Conservation (phyloP, 2,329 filamentous ascomycete species). For the Corynespora cassiicola region DNA sequence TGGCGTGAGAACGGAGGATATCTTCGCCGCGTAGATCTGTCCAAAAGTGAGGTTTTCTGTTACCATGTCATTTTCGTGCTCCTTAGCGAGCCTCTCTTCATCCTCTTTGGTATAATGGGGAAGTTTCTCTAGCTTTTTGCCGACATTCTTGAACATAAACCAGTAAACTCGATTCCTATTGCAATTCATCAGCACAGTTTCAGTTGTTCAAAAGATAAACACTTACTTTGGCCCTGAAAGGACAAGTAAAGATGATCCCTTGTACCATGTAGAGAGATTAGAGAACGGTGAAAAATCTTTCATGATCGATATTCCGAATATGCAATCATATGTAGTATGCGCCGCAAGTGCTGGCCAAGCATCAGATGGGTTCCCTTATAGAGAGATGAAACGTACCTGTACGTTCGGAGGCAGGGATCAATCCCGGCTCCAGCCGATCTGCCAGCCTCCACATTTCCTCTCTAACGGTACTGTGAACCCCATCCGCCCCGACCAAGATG, state of each 20-base stretch:
- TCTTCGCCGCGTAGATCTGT: slow-evolving; percentile 35
- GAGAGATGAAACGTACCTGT: slow-evolving; percentile 4
- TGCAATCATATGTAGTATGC: slow-evolving; percentile 7
- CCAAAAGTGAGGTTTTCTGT: slow-evolving; percentile 33
- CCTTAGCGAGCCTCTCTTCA: slow-evolving; percentile 25
- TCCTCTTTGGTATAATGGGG: slow-evolving; percentile 41
- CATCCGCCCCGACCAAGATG: slow-evolving; percentile 9
- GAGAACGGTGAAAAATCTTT: too few relatives aligned
- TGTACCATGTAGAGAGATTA: too few relatives aligned
- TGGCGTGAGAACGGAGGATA: slow-evolving; percentile 21
- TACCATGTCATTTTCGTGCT: slow-evolving; percentile 25
- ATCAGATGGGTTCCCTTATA: too few relatives aligned
- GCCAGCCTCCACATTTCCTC: slow-evolving; percentile 8
- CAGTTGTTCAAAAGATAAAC: slow-evolving; percentile 11
- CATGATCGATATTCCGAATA: slow-evolving; percentile 7
- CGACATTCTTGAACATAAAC: slow-evolving; percentile 30
- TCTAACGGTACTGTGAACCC: slow-evolving; percentile 9
- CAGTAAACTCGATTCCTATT: slow-evolving; percentile 25
- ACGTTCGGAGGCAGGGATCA: slow-evolving; percentile 8
- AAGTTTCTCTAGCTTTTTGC: too few relatives aligned
- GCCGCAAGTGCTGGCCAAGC: too few relatives aligned
- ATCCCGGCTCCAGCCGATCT: neutral
- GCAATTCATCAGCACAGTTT: slow-evolving; percentile 16
- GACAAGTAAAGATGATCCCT: too few relatives aligned
- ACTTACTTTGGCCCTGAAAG: slow-evolving; percentile 6